These are phyloP conservation scores for Melastoma candidum DNA, from an alignment of 441 rosid species.

Conservation along the genomic window DNA sequence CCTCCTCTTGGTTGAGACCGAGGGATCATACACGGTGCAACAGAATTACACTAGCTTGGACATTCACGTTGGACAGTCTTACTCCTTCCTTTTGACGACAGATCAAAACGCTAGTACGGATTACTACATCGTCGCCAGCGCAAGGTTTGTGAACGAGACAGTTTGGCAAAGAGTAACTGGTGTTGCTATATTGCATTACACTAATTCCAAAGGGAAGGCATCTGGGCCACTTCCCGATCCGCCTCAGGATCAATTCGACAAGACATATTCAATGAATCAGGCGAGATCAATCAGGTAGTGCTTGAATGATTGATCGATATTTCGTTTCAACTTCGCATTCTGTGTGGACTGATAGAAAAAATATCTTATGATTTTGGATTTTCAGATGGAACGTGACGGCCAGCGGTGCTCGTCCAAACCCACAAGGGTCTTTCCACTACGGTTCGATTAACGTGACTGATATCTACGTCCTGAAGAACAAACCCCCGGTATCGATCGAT, in stretches of 20 bases:
- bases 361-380: no score
- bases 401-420: no score
- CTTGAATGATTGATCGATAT: not conserved
- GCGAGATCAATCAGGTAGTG: constrained; percentile 9
- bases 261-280: constrained; percentile 9
- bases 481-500: no score
- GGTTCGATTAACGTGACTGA: no score
- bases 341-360: no score
- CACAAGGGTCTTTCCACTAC: no score
- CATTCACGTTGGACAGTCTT: constrained; percentile 86
- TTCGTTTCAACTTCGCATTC: no score
- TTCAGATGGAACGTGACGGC: no score
- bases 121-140: constrained; percentile 90
- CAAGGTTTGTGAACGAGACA: constrained; percentile 84
- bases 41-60: constrained; percentile 71
- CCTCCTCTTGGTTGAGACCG: constrained; percentile 74
- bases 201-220: constrained; percentile 78
- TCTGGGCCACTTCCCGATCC: constrained; percentile 30
- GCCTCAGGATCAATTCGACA: constrained; percentile 6
- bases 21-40: constrained; percentile 61
- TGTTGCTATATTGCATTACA: constrained; percentile 81
- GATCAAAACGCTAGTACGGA: constrained; percentile 78
- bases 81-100: constrained; percentile 79
- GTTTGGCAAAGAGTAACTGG: constrained; percentile 87
- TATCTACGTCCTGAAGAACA: no score